A percentile compares a stretch with the other conserved stretches of the same genome.
Evolutionary conservation across 352 stramenopile genomes (phyloP).

Genomic region (Globisporangium radiosum): DNA sequence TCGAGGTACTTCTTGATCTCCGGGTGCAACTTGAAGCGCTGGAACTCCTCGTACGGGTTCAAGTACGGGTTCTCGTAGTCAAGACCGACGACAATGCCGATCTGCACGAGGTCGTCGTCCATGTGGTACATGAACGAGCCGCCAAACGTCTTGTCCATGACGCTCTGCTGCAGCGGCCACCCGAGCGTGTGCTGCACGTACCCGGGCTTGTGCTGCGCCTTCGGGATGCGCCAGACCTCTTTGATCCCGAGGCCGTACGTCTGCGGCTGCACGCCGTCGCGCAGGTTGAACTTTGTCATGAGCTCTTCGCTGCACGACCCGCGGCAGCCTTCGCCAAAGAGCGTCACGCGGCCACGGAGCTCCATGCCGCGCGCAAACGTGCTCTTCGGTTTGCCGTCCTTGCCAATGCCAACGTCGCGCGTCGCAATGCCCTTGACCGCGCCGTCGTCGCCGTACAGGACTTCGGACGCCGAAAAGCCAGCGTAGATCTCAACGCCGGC

Average conservation of each 20-base stretch:
- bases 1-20: slow-evolving; percentile 91
- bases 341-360: slow-evolving; percentile 89
- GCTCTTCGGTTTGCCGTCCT: slow-evolving; percentile 93
- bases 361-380: slow-evolving; percentile 98
- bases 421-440: slow-evolving; percentile 94
- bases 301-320: slow-evolving; percentile 96
- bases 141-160: slow-evolving; percentile 94
- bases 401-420: slow-evolving; percentile 97
- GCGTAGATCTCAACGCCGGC: slow-evolving; percentile 99
- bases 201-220: slow-evolving; percentile 92
- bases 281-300: slow-evolving; percentile 95
- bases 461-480: slow-evolving; percentile 95
- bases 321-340: slow-evolving; percentile 97
- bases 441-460: slow-evolving; percentile 79
- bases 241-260: slow-evolving; percentile 99
- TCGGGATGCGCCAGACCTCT: slow-evolving; percentile 91
- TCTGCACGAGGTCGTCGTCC: slow-evolving; percentile 92
- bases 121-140: slow-evolving; percentile 99
- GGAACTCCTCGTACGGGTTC: slow-evolving; percentile 99
- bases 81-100: slow-evolving; percentile 95
- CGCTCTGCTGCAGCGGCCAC: slow-evolving; percentile 92
- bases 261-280: slow-evolving; percentile 87
- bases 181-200: slow-evolving; percentile 98
- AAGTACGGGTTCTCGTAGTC: slow-evolving; percentile 99
- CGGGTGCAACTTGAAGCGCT: slow-evolving; percentile 98